Base-by-base conservation (phyloP, 1,284 basidiomycete species). In the Leccinum angustisporum region DNA sequence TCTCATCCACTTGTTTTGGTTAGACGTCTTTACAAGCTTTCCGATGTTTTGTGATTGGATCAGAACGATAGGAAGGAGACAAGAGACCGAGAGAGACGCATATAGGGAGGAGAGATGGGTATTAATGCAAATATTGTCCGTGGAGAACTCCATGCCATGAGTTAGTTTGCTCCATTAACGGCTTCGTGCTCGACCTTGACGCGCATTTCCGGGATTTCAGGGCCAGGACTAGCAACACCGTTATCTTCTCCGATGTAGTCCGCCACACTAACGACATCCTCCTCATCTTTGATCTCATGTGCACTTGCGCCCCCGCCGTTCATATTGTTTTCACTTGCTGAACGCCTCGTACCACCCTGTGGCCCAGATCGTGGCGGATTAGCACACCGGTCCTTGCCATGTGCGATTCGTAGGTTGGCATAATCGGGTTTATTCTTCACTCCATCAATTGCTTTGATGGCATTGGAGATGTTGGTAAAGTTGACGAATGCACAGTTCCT, bases 401-500 rank as follows among this genome's bases (percentile, higher is more conserved):
- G 94, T 5, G 94, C 89, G 64, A 96, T 90, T 40, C 92, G 88
- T 63, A 95, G 78, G 75, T 87, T 87, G 30, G 85, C 82, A 72
- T 95, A 95, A 73, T 94, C 92, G 5, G 90, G 83, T 74, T 91
- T 91, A 71, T 83, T 85, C 84, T 96, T 95, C 76, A 97, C 86
- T 13, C 87, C 90, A 61, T 97, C 94, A 69, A 97, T 95, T 18
- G 95, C 94, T 80, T 97, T 97, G 81, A 95, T 95, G 27, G 95
- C 95, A 68, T 95, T 94, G 59, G 90, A 87, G 68, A 97, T 89
- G 77, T 95, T 94, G 55, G 88, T 90, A 71, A 94, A 97, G 81
- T 97, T 98, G 72, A 97, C 91, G 75, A 97, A 98, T 36, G 92
- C 94, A 70, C 94, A 96, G 77, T 95, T 93, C 83, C 89, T 91